A percentile compares a stretch with the other conserved stretches of the same genome.
Evolutionary conservation across 306 rosid species (phyloP).

Genomic region (Dalbergia cultrata): DNA sequence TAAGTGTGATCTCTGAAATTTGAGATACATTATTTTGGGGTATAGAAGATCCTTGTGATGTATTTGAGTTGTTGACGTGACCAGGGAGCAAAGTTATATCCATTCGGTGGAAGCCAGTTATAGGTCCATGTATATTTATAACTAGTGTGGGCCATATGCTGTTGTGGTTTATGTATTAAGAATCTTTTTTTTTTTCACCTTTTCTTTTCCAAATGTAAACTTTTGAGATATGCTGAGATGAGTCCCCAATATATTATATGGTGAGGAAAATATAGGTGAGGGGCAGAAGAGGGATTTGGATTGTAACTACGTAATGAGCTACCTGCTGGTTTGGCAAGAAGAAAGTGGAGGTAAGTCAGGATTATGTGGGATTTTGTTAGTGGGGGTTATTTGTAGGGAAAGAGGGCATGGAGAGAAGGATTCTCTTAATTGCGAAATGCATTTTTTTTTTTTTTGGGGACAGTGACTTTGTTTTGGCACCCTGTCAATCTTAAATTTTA

Average conservation of each 20-base stretch:
- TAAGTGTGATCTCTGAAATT: conserved; percentile 6
- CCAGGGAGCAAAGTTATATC: conserved; percentile 12
- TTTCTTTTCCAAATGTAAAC: not conserved
- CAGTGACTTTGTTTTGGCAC: not conserved
- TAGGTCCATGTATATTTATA: not conserved
- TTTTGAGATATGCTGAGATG: not conserved
- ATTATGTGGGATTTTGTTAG: no score
- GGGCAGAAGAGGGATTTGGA: no score
- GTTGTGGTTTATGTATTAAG: not conserved
- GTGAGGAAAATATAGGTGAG: no score
- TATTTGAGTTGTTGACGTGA: conserved; percentile 37
- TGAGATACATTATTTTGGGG: conserved; percentile 13
- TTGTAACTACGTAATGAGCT: no score
- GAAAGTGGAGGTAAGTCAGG: no score
- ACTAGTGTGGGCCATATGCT: not conserved
- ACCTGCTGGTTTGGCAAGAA: no score
- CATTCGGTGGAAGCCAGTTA: conserved; percentile 22
- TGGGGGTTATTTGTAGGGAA: no score
- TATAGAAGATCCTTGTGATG: conserved; percentile 12
- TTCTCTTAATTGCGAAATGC: no score
- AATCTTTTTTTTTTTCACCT: not conserved
- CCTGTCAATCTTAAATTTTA: conserved; percentile 34
- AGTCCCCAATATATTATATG: not conserved
- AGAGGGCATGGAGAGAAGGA: no score
- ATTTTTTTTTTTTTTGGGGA: not conserved